Evolutionary conservation across 306 rosid genomes (phyloP), one percentile per base, ranked within the genome.

Genomic region (Senna tora): DNA sequence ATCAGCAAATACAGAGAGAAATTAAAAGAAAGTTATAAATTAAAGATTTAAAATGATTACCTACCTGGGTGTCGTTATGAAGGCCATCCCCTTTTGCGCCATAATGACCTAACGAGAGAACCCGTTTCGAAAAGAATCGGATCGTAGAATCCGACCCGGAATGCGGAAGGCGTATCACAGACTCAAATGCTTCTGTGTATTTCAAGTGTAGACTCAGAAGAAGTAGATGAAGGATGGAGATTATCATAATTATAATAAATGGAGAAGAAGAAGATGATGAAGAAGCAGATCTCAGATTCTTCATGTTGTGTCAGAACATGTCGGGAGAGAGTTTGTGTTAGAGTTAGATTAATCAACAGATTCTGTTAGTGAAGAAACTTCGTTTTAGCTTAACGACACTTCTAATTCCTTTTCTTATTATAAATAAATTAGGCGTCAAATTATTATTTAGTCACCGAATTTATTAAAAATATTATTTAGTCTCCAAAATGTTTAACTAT

Each of bases 21-120:
- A 38, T 9, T 0, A 53, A 36, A 36, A 45, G 25, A 22, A n/a
- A 50, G 17, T 50, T 11, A 36, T 7, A 2, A 30, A 43, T n/a
- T n/a, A 50, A 36, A 1, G 6, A 7, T 4, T 4, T 4, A 7
- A 36, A 36, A 36, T 36, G 3, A 36, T 36, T 15, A 0, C 14
- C 16, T 75, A 89, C 95, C 86, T 74, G 25, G 30, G 88, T 80
- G 43, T 88, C 91, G 56, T 88, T 74, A 43, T 67, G 62, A 67
- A 82, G 25, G 22, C 86, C 89, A 72, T 88, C 81, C 61, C 89
- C 94, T 71, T 59, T 74, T 5, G 86, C 94, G 33, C 91, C 94
- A 74, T 68, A 88, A 55, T 84, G 83, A 41, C 1, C 41, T 4
- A 86, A 72, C 49, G 59, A 78, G 34, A 88, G 30, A 25, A 78